phyloP scores from a whole-genome alignment of 1,284 basidiomycete species.

The Vanrija sp. region DNA sequence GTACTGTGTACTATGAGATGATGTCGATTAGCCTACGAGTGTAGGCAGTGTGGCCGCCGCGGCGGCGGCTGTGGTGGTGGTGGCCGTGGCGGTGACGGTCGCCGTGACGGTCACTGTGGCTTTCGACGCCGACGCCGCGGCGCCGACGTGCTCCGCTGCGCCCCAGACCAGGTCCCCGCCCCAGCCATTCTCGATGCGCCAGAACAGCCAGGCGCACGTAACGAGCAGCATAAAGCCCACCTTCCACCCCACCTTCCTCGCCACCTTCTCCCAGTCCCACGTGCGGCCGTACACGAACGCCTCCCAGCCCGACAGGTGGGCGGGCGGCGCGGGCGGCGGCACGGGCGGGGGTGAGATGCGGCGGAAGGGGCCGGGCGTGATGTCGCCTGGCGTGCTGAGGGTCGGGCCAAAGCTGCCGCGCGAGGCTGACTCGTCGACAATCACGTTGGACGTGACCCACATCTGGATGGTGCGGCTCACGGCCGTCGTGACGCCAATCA shows the following conservation, averaged over 20 bases:
- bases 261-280: conserved; percentile 48
- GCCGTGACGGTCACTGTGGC: too few species aligned
- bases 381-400: conserved; percentile 2
- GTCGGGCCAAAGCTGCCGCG: conserved; percentile 1
- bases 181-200: conserved; percentile 28
- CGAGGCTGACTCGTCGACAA: neutral
- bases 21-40: too few species aligned
- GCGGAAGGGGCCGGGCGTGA: conserved; percentile 3
- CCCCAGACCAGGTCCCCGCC: too few species aligned
- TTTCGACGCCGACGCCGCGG: too few species aligned
- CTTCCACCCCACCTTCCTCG: conserved; percentile 44
- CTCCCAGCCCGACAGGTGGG: conserved; percentile 27
- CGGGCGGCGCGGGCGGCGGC: conserved; percentile 15
- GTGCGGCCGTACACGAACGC: conserved; percentile 35
- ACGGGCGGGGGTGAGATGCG: conserved; percentile 5
- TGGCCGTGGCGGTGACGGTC: too few species aligned
- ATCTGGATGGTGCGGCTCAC: conserved; percentile 47
- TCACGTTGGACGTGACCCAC: conserved; percentile 51
- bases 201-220: conserved; percentile 46
- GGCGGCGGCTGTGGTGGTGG: too few species aligned
- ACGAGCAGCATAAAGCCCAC: conserved; percentile 39
- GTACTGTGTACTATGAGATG: too few species aligned
- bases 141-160: too few species aligned
- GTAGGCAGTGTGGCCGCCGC: too few species aligned
- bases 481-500: conserved; percentile 49